A percentile compares a stretch with the other conserved stretches of the same genome.
Conservation (phyloP, 2,329 filamentous ascomycete genomes). For the Cordyceps javanica region DNA sequence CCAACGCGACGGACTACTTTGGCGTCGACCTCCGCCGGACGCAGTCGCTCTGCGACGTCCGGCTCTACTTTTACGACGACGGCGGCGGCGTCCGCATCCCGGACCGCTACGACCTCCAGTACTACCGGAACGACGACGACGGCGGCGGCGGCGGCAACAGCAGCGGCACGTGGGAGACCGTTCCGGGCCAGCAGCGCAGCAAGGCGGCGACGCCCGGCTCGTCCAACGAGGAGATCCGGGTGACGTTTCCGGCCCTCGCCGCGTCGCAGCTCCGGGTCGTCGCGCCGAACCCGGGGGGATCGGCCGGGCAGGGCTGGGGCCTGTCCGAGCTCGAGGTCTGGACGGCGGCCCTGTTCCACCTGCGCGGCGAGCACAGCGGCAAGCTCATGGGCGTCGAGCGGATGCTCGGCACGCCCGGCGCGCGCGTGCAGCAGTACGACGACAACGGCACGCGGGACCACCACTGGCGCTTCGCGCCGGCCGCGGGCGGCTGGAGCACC, state of each 20-base stretch:
- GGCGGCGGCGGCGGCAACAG: no score
- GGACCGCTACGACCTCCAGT: conserved; percentile 15
- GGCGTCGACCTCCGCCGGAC: conserved; percentile 14
- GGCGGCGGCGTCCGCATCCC: conserved; percentile 24
- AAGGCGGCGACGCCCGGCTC: neutral
- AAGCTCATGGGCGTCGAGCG: conserved; percentile 15
- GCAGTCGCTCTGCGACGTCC: conserved; percentile 27
- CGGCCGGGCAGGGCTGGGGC: conserved; percentile 20
- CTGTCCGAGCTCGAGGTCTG: conserved; percentile 29
- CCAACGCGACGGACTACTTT: conserved; percentile 24
- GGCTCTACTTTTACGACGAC: conserved; percentile 27
- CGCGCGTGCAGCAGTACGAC: conserved; percentile 14
- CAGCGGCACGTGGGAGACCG: conserved; percentile 8
- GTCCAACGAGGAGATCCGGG: conserved; percentile 24
- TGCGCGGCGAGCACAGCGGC: conserved; percentile 17
- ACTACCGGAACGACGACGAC: conserved; percentile 1
- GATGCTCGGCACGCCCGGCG: neutral
- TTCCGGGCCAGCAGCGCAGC: conserved; percentile 1
- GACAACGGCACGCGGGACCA: conserved; percentile 14
- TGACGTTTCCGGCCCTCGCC: conserved; percentile 21
- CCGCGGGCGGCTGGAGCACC: conserved; percentile 15
- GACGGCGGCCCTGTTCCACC: conserved; percentile 19
- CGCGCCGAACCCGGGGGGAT: conserved; percentile 26
- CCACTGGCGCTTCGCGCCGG: conserved; percentile 12
- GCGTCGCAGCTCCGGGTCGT: conserved; percentile 22